Conservation (phyloP, 2,329 filamentous ascomycete genomes). For the Ramichloridium luteum region DNA sequence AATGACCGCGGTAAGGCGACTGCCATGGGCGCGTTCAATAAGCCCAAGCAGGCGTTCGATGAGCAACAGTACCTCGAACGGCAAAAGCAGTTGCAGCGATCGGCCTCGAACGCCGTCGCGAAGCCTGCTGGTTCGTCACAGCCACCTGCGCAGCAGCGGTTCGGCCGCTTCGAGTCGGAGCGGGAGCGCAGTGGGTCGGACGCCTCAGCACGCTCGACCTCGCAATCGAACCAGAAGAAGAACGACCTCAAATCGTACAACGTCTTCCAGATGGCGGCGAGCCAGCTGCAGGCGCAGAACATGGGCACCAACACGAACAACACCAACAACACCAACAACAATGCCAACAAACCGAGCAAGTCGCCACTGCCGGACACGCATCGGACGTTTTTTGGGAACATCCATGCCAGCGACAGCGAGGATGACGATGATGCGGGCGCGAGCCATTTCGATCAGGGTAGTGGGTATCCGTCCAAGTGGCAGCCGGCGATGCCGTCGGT, state of each 20-base stretch:
- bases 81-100: slow-evolving; percentile 64
- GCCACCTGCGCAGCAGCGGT: slow-evolving; percentile 15
- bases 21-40: slow-evolving; percentile 58
- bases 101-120: slow-evolving; percentile 15
- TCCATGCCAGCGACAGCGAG: slow-evolving; percentile 29
- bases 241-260: slow-evolving; percentile 29
- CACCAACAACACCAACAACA: slow-evolving; percentile 2
- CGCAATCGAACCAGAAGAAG: slow-evolving; percentile 22
- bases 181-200: slow-evolving; percentile 12
- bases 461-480: slow-evolving; percentile 20
- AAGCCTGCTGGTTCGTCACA: slow-evolving; percentile 9
- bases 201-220: slow-evolving; percentile 17
- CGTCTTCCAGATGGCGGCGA: slow-evolving; percentile 35
- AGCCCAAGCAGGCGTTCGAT: slow-evolving; percentile 64
- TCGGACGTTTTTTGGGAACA: slow-evolving; percentile 28
- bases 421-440: slow-evolving; percentile 22
- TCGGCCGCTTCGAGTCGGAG: slow-evolving; percentile 14
- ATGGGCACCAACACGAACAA: slow-evolving; percentile 2
- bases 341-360: too few relatives aligned
- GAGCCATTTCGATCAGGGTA: slow-evolving; percentile 9
- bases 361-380: slow-evolving; percentile 21
- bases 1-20: slow-evolving; percentile 74
- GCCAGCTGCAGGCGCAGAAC: slow-evolving; percentile 23
- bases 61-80: slow-evolving; percentile 75
- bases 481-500: slow-evolving; percentile 23